phyloP scores from a whole-genome alignment of 1,139 yeast species.

The Saccharomycopsis hybrid region DNA sequence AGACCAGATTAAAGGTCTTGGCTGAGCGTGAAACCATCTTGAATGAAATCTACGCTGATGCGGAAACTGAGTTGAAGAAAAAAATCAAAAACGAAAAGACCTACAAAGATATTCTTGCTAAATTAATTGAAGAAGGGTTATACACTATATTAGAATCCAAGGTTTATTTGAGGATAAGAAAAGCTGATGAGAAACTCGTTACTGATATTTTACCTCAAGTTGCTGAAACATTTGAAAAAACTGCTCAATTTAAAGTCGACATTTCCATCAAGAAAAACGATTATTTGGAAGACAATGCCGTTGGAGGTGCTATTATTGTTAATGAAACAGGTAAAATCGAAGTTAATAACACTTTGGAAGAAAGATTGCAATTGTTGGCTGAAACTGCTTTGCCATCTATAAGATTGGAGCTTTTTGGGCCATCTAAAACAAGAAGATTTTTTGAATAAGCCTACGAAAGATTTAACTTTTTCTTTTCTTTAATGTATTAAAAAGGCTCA shows the following conservation, averaged over 20 bases:
- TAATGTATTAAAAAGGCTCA: no score
- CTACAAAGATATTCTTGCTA: slow-evolving; percentile 65
- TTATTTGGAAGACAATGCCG: slow-evolving; percentile 52
- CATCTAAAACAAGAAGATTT: slow-evolving; percentile 81
- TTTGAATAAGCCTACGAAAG: slow-evolving; percentile 47
- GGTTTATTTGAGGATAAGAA: slow-evolving; percentile 60
- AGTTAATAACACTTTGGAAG: slow-evolving; percentile 88
- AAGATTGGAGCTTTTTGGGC: slow-evolving; percentile 85
- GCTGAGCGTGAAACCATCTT: slow-evolving; percentile 81
- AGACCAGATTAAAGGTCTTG: slow-evolving; percentile 85
- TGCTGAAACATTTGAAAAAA: slow-evolving; percentile 48
- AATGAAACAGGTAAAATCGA: slow-evolving; percentile 78
- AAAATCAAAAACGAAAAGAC: slow-evolving; percentile 43
- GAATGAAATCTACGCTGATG: slow-evolving; percentile 64
- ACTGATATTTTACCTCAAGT: slow-evolving; percentile 28
- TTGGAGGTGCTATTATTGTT: slow-evolving; percentile 81
- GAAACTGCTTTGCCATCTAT: slow-evolving; percentile 90
- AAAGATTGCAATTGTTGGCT: slow-evolving; percentile 76
- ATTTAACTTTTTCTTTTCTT: background rate
- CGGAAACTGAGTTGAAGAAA: slow-evolving; percentile 54
- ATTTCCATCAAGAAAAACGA: slow-evolving; percentile 49
- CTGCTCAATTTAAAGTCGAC: slow-evolving; percentile 49
- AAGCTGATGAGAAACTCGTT: slow-evolving; percentile 60
- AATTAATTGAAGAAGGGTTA: slow-evolving; percentile 79
- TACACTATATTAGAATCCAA: slow-evolving; percentile 66